Evolutionary conservation across 345 rosid genomes (phyloP), one percentile per base, ranked within the genome.

Genomic region (Salix viminalis): DNA sequence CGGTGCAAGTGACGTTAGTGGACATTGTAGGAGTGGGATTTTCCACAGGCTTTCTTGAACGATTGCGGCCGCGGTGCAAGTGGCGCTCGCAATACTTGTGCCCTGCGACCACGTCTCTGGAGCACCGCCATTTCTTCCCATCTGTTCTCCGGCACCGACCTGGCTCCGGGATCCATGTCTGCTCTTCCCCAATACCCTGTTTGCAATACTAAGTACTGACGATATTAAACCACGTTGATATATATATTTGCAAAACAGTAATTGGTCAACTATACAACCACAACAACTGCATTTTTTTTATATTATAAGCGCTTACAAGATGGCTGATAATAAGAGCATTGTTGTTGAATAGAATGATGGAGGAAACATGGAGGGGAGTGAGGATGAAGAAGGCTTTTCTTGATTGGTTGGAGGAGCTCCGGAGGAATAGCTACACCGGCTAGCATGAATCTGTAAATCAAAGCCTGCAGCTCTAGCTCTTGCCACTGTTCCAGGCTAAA

Each of bases 31-130:
- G 30, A n/a, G 74, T 78, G 36, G 88, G 84, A 24, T 96, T 79
- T 92, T 96, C 99, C 98, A 94, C 98, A 91, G 95, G 98, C 98
- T 96, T 96, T 96, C 98, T 96, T 92, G 98, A 93, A 93, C 98
- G 97, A 93, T 91, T 94, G 86, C 97, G 97, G 92, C 99, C 97
- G 77, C 97, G 97, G 85, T 96, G 98, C 89, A 96, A 85, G 91
- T 96, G 99, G 94, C 98, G 98, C 88, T 96, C 97, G 80, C 99
- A 96, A 85, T 94, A 96, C 87, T 94, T 96, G 54, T 94, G 94
- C 58, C 97, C 95, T 1, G 82, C 85, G 75, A 92, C 97, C 72
- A 94, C 95, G 69, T 94, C 98, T 78, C 97, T 93, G 18, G 99
- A 92, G 83, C 99, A 96, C 82, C 99, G 85, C 99, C 99, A 96